Percentiles rank a stretch among this genome's conserved stretches.
phyloP scores from a whole-genome alignment of 1,284 basidiomycete species.

The Sanghuangporus baumii region DNA sequence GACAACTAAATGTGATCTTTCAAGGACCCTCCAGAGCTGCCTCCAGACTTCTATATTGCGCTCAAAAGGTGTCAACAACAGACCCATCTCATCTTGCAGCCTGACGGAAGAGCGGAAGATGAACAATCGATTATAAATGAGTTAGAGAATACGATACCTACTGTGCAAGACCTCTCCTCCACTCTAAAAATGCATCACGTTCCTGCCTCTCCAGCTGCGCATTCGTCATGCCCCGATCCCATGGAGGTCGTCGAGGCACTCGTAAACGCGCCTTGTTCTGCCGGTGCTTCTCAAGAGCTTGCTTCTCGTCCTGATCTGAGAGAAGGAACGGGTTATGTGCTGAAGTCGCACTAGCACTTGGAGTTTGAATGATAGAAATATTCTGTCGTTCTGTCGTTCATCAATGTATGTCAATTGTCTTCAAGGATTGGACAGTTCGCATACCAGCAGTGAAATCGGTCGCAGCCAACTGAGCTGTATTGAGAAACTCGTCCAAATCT shows the following conservation, averaged over 20 bases:
- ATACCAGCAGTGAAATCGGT: conserved; percentile 95
- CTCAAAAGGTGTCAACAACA: conserved; percentile 92
- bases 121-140: conserved; percentile 3
- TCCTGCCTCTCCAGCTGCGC: conserved; percentile 82
- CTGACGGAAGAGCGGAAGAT: conserved; percentile 32
- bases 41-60: conserved; percentile 96
- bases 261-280: conserved; percentile 70
- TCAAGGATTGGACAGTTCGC: conserved; percentile 19
- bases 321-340: conserved; percentile 87
- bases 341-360: conserved; percentile 35
- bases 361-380: conserved; percentile 81
- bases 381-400: conserved; percentile 73
- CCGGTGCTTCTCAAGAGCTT: conserved; percentile 64
- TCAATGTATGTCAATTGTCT: not conserved
- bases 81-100: conserved; percentile 71
- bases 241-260: conserved; percentile 82
- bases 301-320: conserved; percentile 78
- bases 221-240: conserved; percentile 76
- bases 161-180: conserved; percentile 88
- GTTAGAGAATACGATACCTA: conserved; percentile 36
- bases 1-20: conserved; percentile 89
- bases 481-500: conserved; percentile 95
- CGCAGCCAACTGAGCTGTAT: conserved; percentile 91
- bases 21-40: conserved; percentile 92
- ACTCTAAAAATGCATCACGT: conserved; percentile 84